phyloP scores from a whole-genome alignment of 202 grass and related monocot genomes.

The Schoenoplectus triqueter region DNA sequence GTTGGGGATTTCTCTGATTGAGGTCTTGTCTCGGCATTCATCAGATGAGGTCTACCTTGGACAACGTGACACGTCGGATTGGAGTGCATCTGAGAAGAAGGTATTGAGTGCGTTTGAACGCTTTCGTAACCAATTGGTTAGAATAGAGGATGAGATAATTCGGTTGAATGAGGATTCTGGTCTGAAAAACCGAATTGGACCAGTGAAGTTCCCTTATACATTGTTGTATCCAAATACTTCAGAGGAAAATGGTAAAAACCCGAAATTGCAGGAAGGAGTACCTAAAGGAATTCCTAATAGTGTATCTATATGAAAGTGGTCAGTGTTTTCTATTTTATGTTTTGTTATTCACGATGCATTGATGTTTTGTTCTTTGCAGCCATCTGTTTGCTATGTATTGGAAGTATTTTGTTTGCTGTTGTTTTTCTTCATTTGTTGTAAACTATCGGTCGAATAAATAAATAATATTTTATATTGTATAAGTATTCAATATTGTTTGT shows the following conservation, averaged over 20 bases:
- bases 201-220: conserved; percentile 43
- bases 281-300: conserved; percentile 88
- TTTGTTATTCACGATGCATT: neutral
- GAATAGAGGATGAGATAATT: conserved; percentile 44
- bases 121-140: conserved; percentile 38
- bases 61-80: conserved; percentile 33
- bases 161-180: conserved; percentile 38
- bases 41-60: conserved; percentile 59
- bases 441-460: no score
- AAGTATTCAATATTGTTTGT: no score
- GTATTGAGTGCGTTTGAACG: conserved; percentile 35
- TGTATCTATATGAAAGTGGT: conserved; percentile 66
- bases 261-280: conserved; percentile 33
- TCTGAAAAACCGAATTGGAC: conserved; percentile 49
- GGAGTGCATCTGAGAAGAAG: conserved; percentile 44
- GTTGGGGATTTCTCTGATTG: conserved; percentile 42
- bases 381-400: no score
- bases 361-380: neutral
- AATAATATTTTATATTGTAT: no score
- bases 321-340: no score
- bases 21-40: conserved; percentile 52
- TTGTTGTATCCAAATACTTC: conserved; percentile 60
- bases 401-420: no score
- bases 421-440: no score
- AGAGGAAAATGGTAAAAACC: conserved; percentile 39